phyloP scores from a whole-genome alignment of 2,329 filamentous ascomycete species.

The Orbilia blumenaviensis region DNA sequence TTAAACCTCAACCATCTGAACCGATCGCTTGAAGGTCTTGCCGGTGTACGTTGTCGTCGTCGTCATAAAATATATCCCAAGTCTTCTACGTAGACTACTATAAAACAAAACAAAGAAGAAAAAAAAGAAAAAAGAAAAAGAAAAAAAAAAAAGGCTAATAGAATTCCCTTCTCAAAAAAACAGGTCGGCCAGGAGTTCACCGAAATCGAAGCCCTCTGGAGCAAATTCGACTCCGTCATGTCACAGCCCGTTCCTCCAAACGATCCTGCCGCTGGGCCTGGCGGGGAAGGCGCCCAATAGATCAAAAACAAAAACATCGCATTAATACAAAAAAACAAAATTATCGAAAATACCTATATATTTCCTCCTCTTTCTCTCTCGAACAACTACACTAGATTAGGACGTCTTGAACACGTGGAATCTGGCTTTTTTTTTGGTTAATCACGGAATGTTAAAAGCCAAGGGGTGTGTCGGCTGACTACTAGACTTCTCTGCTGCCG shows the following conservation, averaged over 20 bases:
- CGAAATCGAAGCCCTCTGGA: conserved; percentile 49
- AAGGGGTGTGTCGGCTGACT: neutral
- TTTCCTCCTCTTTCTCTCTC: too few species aligned
- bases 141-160: too few species aligned
- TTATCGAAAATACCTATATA: neutral
- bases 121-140: neutral
- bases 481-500: too few species aligned
- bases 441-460: neutral
- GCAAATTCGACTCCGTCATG: conserved; percentile 52
- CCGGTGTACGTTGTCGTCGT: conserved; percentile 26
- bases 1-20: conserved; percentile 53
- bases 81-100: neutral
- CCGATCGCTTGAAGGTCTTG: conserved; percentile 49
- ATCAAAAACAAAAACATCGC: too few species aligned
- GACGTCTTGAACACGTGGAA: neutral
- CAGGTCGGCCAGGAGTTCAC: conserved; percentile 53
- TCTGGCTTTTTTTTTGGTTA: neutral
- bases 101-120: neutral
- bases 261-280: conserved; percentile 21
- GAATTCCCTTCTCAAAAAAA: too few species aligned
- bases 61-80: neutral
- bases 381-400: neutral
- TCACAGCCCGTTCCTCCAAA: conserved; percentile 18
- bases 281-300: conserved; percentile 30
- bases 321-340: too few species aligned